Conservation (phyloP, 805 yeast species). For the Metschnikowia anglica region DNA sequence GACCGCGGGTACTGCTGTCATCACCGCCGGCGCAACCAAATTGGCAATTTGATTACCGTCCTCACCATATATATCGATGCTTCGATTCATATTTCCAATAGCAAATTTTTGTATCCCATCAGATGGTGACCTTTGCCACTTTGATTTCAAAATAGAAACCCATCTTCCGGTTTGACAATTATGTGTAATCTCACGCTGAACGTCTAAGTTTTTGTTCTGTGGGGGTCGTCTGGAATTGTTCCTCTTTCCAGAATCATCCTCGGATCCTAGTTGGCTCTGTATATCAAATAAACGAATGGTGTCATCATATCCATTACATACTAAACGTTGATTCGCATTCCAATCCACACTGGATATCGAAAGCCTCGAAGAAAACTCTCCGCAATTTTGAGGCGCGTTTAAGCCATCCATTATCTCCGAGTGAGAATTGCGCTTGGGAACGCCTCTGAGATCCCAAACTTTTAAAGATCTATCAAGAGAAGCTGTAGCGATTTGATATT, state of each 20-base stretch:
- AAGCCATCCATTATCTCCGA: slow-evolving; percentile 14
- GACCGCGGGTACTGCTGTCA: slow-evolving; percentile 94
- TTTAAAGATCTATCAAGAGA: slow-evolving; percentile 83
- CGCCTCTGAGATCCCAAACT: slow-evolving; percentile 80
- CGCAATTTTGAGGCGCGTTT: slow-evolving; percentile 50
- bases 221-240: background rate
- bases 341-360: slow-evolving; percentile 86
- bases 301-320: slow-evolving; percentile 82
- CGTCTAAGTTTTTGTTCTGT: background rate
- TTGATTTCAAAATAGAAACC: slow-evolving; percentile 88
- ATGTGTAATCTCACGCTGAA: slow-evolving; percentile 52
- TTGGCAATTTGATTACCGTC: slow-evolving; percentile 79
- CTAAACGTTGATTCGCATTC: slow-evolving; percentile 65
- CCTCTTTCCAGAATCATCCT: slow-evolving; percentile 6
- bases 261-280: background rate
- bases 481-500: slow-evolving; percentile 75
- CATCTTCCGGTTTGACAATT: slow-evolving; percentile 97
- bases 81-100: slow-evolving; percentile 91
- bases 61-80: slow-evolving; percentile 76
- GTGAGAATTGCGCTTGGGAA: slow-evolving; percentile 22
- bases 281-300: slow-evolving; percentile 15
- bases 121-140: slow-evolving; percentile 74
- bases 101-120: slow-evolving; percentile 81
- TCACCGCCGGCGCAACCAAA: slow-evolving; percentile 49
- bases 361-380: slow-evolving; percentile 68